These are phyloP conservation scores for Santalum album DNA, from an alignment of 164 flowering plant genomes.

Conservation along the genomic window DNA sequence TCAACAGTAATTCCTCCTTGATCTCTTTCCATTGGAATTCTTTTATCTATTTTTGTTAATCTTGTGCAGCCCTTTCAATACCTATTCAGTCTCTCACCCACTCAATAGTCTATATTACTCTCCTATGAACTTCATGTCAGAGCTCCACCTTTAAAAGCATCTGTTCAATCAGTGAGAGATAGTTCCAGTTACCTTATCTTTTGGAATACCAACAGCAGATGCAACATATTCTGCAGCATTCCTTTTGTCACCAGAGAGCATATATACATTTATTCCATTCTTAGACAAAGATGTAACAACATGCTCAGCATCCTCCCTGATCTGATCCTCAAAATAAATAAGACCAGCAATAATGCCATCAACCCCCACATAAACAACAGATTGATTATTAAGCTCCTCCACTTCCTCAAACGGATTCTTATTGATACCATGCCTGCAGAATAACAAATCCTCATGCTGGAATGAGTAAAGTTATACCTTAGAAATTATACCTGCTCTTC, in stretches of 20 bases:
- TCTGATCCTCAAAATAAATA: conserved; percentile 84
- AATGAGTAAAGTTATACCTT: no score
- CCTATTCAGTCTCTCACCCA: no score
- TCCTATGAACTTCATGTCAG: no score
- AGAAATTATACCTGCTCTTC: no score
- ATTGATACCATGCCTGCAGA: conserved; percentile 74
- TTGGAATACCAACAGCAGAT: conserved; percentile 78
- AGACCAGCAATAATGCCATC: conserved; percentile 70
- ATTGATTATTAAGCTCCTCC: conserved; percentile 58
- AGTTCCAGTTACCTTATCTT: conserved; percentile 45
- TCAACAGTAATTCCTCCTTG: no score
- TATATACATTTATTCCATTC: conserved; percentile 65
- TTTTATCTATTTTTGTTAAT: no score
- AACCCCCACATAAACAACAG: conserved; percentile 81
- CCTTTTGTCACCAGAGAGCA: conserved; percentile 90
- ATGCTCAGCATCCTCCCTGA: conserved; percentile 79
- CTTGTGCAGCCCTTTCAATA: no score
- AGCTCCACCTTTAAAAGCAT: no score
- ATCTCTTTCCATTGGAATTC: no score
- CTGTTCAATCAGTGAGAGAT: neutral
- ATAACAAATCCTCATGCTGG: conserved; percentile 4
- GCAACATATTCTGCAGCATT: conserved; percentile 91
- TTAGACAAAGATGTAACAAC: conserved; percentile 58
- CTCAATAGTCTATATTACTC: no score
- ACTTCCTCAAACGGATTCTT: conserved; percentile 34